These are phyloP conservation scores for Trypanosoma theileri DNA, from an alignment of 208 protist species.

Conservation along the genomic window DNA sequence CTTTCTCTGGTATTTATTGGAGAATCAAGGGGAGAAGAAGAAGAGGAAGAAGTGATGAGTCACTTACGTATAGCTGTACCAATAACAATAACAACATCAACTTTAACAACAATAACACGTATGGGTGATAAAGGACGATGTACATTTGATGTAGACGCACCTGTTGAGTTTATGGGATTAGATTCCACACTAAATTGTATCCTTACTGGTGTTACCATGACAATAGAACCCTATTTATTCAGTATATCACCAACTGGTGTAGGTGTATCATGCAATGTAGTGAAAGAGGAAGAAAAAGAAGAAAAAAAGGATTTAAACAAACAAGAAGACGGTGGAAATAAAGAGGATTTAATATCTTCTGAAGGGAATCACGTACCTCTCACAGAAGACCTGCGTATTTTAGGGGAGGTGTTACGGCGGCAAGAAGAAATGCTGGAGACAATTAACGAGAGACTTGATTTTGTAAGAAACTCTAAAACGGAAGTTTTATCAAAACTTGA, in stretches of 20 bases:
- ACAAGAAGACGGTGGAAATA: not conserved
- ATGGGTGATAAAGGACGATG: not conserved
- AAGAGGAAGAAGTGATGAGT: not conserved
- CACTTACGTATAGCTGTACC: constrained; percentile 6
- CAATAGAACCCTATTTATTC: not conserved
- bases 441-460: constrained; percentile 2
- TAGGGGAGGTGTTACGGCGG: constrained; percentile 15
- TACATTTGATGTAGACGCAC: not conserved
- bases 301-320: not conserved
- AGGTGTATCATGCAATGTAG: not conserved
- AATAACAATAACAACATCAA: not conserved
- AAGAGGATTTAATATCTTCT: too few relatives aligned
- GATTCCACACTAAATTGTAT: not conserved
- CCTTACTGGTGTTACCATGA: not conserved
- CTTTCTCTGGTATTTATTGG: not conserved
- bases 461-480: constrained; percentile 12
- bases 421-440: constrained; percentile 7
- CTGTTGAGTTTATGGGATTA: not conserved
- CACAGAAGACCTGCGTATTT: constrained; percentile 9
- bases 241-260: too few relatives aligned
- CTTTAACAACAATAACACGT: not conserved
- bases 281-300: too few relatives aligned
- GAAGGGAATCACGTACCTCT: not conserved
- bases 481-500: constrained; percentile 6
- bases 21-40: too few relatives aligned